Percentiles rank a stretch among this genome's conserved stretches.
These are phyloP conservation scores for Neoscytalidium dimidiatum DNA, from an alignment of 2,329 filamentous ascomycete species.

Conservation along the genomic window DNA sequence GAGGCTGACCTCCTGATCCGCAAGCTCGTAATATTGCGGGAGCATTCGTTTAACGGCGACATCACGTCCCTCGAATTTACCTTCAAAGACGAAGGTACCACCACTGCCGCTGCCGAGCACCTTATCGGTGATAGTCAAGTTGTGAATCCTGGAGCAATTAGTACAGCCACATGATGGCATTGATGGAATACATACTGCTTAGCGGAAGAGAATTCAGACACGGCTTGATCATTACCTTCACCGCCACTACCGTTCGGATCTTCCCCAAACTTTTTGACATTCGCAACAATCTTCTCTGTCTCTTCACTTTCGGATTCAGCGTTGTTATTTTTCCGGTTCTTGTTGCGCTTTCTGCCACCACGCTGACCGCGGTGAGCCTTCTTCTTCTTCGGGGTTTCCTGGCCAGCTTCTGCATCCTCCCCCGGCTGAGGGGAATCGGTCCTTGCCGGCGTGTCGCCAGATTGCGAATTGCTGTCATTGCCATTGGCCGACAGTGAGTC, in stretches of 20 bases:
- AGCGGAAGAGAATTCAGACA: slow-evolving; percentile 36
- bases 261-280: slow-evolving; percentile 40
- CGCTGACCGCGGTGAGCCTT: slow-evolving; percentile 53
- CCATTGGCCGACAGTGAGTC: background rate
- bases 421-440: slow-evolving; percentile 23
- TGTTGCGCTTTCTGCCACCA: slow-evolving; percentile 47
- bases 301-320: slow-evolving; percentile 33
- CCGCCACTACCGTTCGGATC: slow-evolving; percentile 31
- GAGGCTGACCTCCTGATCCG: slow-evolving; percentile 88
- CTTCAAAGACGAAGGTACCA: slow-evolving; percentile 93
- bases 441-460: background rate
- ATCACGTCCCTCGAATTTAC: slow-evolving; percentile 88
- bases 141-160: slow-evolving; percentile 50
- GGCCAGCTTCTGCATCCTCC: slow-evolving; percentile 21
- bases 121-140: slow-evolving; percentile 60
- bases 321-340: slow-evolving; percentile 41
- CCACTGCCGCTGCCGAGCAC: slow-evolving; percentile 80
- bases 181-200: slow-evolving; percentile 41
- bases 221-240: slow-evolving; percentile 32
- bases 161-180: background rate
- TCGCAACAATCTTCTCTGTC: slow-evolving; percentile 41
- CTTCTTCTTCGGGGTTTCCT: slow-evolving; percentile 45
- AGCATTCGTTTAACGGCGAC: slow-evolving; percentile 98
- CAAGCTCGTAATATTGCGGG: slow-evolving; percentile 93
- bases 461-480: background rate